Base-by-base conservation (phyloP, 257 asterid species). In the Verbena officinalis region DNA sequence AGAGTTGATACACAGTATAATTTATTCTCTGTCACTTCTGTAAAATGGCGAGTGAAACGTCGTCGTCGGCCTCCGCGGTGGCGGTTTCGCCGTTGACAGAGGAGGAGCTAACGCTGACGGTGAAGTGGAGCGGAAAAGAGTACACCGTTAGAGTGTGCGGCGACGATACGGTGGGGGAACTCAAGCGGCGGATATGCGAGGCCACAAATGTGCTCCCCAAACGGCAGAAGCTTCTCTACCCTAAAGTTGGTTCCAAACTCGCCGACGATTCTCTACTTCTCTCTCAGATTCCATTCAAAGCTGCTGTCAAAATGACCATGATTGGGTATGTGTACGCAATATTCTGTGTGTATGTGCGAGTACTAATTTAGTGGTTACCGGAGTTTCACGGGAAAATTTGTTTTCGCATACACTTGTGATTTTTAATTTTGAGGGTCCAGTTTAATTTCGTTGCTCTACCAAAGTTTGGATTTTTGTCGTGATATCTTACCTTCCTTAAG, bases 101-200 rank as follows among this genome's bases (percentile, higher is more conserved):
- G 78, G 98, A 93, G 82, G 99, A 90, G 84, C 63, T 93, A 40
- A 90, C 95, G 15, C 76, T 90, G 81, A 75, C 81, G 34, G 99
- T 93, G 73, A 93, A 93, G 70, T 90, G 97, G 99, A 87, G 94
- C 75, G 97, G 99, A 0, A 90, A 87, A 69, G 99, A 90, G 80
- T 83, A 87, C 78, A 90, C 92, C 3, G 87, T 93, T 5, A 81
- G 95, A 62, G 96, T 93, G 15, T 84, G 92, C 71, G 96, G 99
- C 43, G 95, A 87, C 69, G 97, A 90, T 67, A 84, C 96, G 0
- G 91, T 93, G 14, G 90, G 88, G 27, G 97, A 93, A 78, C 85
- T 93, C 33, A 93, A 93, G 81, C 84, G 96, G 16, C 87, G 95
- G 11, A 90, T 90, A 65, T 84, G 94, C 69, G 95, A 86, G 84